phyloP scores from a whole-genome alignment of 768 basidiomycete species.

The Hygrophorus russula region DNA sequence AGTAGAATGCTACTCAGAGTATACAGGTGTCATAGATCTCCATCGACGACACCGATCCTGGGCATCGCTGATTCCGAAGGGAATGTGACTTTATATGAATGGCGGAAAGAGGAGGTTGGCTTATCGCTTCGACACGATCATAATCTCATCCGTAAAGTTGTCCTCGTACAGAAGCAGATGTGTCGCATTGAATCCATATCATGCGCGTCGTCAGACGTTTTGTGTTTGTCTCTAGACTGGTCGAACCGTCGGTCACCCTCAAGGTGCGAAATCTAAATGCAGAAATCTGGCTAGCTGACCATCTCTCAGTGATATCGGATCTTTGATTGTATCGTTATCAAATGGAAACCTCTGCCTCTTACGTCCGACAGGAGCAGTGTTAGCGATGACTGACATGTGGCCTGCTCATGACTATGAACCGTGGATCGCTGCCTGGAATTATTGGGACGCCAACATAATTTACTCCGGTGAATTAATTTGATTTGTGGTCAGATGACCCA shows the following conservation, averaged over 20 bases:
- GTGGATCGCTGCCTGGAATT: slow-evolving; percentile 89
- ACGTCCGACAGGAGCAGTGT: slow-evolving; percentile 30
- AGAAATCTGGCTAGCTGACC: neutral
- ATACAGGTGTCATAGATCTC: slow-evolving; percentile 47
- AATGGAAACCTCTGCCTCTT: slow-evolving; percentile 64
- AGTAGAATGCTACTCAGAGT: neutral
- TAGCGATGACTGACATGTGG: slow-evolving; percentile 52
- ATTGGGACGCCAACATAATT: slow-evolving; percentile 68
- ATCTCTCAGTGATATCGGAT: slow-evolving; percentile 33
- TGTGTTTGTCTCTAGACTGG: slow-evolving; percentile 94
- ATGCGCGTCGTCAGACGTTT: slow-evolving; percentile 40
- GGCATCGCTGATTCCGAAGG: slow-evolving; percentile 85
- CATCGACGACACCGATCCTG: slow-evolving; percentile 34
- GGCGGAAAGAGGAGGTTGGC: slow-evolving; percentile 33
- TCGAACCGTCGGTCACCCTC: slow-evolving; percentile 51
- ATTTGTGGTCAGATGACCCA: neutral
- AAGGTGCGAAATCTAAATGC: slow-evolving; percentile 23
- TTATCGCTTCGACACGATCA: neutral
- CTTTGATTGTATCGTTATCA: slow-evolving; percentile 73
- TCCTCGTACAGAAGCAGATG: slow-evolving; percentile 26
- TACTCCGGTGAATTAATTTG: slow-evolving; percentile 60
- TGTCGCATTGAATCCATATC: slow-evolving; percentile 27
- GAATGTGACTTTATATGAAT: slow-evolving; percentile 51
- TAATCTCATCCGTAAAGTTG: neutral
- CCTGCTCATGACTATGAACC: slow-evolving; percentile 88